phyloP scores from a whole-genome alignment of 2,329 filamentous ascomycete genomes.

The Onygenales sp. region DNA sequence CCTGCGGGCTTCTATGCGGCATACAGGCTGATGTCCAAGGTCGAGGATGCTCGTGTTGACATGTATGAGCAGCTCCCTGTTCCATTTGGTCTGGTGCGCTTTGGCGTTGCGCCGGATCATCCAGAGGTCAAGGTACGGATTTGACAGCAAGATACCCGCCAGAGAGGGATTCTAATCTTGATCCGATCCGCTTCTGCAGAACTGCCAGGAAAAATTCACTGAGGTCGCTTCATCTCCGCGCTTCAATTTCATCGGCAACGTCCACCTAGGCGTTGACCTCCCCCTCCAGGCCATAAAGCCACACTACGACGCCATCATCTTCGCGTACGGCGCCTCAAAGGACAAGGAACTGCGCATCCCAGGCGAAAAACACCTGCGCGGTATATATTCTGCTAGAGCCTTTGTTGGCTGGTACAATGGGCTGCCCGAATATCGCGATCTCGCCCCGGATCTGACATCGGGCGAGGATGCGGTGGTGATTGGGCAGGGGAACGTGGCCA shows the following conservation, averaged over 20 bases:
- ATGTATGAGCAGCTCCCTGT: constrained; percentile 96
- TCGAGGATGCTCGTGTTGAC: constrained; percentile 65
- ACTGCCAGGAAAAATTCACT: constrained; percentile 88
- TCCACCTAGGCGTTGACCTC: constrained; percentile 63
- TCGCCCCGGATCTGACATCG: constrained; percentile 62
- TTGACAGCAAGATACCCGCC: not conserved
- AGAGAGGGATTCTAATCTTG: not conserved
- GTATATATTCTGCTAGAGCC: constrained; percentile 77
- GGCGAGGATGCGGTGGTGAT: constrained; percentile 81
- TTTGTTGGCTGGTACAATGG: constrained; percentile 99
- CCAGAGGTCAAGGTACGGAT: constrained; percentile 82
- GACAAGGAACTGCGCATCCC: constrained; percentile 71
- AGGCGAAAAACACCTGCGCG: constrained; percentile 61
- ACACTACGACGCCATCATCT: constrained; percentile 86
- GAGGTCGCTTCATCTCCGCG: constrained; percentile 72
- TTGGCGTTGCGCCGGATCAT: constrained; percentile 96
- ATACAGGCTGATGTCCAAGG: constrained; percentile 69
- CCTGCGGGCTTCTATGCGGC: constrained; percentile 95
- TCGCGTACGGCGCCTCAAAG: constrained; percentile 83
- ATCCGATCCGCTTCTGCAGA: constrained; percentile 44
- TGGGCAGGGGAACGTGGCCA: constrained; percentile 90
- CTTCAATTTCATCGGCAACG: constrained; percentile 88
- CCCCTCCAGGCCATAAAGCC: constrained; percentile 59
- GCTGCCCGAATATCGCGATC: constrained; percentile 65
- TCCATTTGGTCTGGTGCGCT: constrained; percentile 84